These are phyloP conservation scores for Eucalyptus leucophloia DNA, from an alignment of 345 rosid genomes.

Conservation along the genomic window DNA sequence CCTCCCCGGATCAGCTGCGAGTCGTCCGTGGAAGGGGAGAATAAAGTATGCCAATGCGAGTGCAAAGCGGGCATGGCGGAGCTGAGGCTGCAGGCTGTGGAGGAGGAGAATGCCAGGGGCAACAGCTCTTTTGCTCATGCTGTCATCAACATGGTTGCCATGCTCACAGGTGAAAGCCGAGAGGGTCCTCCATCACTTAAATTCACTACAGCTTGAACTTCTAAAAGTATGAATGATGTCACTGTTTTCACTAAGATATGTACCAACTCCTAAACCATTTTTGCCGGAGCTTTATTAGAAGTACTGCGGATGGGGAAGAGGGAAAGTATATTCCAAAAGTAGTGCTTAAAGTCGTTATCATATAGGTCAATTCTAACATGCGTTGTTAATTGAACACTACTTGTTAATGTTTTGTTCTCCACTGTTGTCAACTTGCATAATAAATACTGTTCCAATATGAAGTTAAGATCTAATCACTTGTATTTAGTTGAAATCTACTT, in stretches of 20 bases:
- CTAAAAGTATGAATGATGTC: neutral
- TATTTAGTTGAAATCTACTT: neutral
- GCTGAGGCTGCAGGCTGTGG: neutral
- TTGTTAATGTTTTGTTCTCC: neutral
- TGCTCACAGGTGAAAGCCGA: conserved; percentile 53
- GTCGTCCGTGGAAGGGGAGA: conserved; percentile 21
- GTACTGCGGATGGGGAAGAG: neutral
- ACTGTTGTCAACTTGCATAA: rapidly evolving
- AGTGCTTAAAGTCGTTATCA: neutral
- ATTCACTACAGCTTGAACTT: neutral
- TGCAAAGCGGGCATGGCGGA: neutral
- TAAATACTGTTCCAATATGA: neutral
- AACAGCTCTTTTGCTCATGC: conserved; percentile 55
- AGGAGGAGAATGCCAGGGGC: neutral
- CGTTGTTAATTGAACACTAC: neutral
- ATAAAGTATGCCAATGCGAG: conserved; percentile 1
- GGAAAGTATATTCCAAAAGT: neutral
- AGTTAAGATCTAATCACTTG: neutral
- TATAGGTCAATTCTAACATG: neutral
- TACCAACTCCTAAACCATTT: neutral
- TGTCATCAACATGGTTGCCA: conserved; percentile 73
- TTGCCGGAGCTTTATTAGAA: neutral
- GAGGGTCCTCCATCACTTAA: neutral
- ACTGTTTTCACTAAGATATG: neutral
- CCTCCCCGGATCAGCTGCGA: conserved; percentile 1